Evolutionary conservation across 148 eudicot genomes (phyloP).

Genomic region (Gaultheria prostrata): DNA sequence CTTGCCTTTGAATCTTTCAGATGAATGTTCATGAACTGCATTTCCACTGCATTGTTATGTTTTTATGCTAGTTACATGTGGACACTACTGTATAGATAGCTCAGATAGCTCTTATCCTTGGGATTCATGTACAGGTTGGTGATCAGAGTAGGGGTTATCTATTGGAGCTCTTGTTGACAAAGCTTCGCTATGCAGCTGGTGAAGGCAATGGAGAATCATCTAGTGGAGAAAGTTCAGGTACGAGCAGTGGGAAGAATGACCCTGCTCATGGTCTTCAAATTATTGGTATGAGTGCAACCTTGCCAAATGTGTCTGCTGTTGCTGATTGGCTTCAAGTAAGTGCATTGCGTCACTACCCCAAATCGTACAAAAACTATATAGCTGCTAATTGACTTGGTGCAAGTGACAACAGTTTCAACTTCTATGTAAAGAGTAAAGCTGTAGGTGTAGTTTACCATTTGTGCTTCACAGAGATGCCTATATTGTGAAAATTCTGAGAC

Average conservation of each 20-base stretch:
- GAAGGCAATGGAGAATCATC: conserved; percentile 81
- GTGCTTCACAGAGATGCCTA: neutral
- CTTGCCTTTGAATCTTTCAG: conserved; percentile 17
- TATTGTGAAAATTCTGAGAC: neutral
- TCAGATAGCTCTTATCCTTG: conserved; percentile 22
- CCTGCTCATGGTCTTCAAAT: conserved; percentile 84
- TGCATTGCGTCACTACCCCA: neutral
- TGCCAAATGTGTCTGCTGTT: conserved; percentile 97
- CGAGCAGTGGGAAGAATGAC: conserved; percentile 76
- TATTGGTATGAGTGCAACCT: conserved; percentile 99
- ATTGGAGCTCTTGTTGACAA: conserved; percentile 93
- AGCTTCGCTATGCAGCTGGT: conserved; percentile 96
- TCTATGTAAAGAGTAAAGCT: neutral
- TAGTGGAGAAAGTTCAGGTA: conserved; percentile 86
- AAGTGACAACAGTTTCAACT: neutral
- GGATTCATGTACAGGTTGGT: conserved; percentile 65
- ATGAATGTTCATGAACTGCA: neutral
- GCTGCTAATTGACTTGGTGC: conserved; percentile 1
- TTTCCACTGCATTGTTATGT: neutral
- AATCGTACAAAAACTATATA: neutral
- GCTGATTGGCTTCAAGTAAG: conserved; percentile 99
- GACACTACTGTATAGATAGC: conserved; percentile 18
- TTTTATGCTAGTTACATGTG: neutral
- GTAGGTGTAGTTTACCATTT: too few species aligned
- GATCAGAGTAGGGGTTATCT: conserved; percentile 97